A percentile compares a stretch with the other conserved stretches of the same genome.
phyloP scores from a whole-genome alignment of 352 stramenopile species.

The Pythium aquatile region DNA sequence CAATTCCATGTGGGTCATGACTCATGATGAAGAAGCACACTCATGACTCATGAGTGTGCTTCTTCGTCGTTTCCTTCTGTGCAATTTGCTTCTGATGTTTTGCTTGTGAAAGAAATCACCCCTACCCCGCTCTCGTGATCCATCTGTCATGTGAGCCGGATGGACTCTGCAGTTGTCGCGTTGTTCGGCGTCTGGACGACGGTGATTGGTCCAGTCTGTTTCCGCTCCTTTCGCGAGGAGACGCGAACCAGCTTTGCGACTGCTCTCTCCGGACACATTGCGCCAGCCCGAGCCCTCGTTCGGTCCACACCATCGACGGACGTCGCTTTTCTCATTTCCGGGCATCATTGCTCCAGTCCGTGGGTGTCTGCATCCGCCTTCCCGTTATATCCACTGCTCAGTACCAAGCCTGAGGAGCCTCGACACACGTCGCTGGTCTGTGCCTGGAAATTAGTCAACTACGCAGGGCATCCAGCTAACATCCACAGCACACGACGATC shows the following conservation, averaged over 20 bases:
- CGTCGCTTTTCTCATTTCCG: conserved; percentile 2
- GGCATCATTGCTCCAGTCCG: background rate
- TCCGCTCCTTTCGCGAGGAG: background rate
- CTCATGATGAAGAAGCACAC: no score
- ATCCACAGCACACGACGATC: background rate
- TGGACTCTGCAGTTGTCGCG: conserved; percentile 2
- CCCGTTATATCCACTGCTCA: no score
- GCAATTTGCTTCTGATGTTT: background rate
- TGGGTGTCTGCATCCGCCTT: background rate
- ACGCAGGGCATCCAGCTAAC: conserved; percentile 1
- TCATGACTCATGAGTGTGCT: background rate
- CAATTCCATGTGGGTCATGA: background rate
- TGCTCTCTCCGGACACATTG: conserved; percentile 5
- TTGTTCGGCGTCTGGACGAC: background rate
- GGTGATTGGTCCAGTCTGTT: conserved; percentile 5
- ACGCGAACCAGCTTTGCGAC: background rate
- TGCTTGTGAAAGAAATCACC: background rate
- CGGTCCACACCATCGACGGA: background rate
- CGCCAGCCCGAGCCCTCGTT: background rate
- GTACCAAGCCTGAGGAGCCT: no score
- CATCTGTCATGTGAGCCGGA: background rate
- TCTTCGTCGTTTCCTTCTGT: background rate
- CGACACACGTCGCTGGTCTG: background rate
- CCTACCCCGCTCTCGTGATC: background rate
- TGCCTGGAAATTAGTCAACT: background rate